A percentile compares a stretch with the other conserved stretches of the same genome.
Conservation (phyloP, 2,329 filamentous ascomycete species). For the Kalaharituber pfeilii region DNA sequence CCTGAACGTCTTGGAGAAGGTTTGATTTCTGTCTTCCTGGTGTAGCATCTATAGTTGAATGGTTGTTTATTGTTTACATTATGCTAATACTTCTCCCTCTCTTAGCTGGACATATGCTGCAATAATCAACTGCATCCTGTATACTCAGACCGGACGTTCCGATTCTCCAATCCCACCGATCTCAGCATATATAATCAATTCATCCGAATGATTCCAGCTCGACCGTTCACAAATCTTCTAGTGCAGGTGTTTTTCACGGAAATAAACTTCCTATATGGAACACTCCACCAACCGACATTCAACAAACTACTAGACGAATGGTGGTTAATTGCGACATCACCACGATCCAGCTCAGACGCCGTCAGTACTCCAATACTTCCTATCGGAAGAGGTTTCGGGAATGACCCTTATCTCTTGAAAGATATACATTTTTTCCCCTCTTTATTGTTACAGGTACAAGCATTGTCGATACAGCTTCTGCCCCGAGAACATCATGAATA, state of each 20-base stretch:
- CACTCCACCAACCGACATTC: constrained; percentile 39
- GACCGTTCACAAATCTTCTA: constrained; percentile 38
- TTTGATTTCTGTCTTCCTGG: constrained; percentile 8
- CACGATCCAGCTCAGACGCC: constrained; percentile 28
- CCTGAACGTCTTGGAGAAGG: constrained; percentile 18
- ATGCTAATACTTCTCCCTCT: neutral
- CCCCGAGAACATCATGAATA: constrained; percentile 33
- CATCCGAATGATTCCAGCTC: constrained; percentile 40
- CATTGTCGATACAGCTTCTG: constrained; percentile 38
- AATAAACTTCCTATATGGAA: constrained; percentile 43
- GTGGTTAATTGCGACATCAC: constrained; percentile 29
- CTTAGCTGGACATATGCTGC: neutral
- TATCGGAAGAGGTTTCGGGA: no score
- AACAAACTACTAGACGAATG: constrained; percentile 37
- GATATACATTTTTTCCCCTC: constrained; percentile 35
- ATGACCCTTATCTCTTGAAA: neutral
- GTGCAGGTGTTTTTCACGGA: constrained; percentile 39
- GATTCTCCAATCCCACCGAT: constrained; percentile 12
- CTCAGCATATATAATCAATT: constrained; percentile 42
- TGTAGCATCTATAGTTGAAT: no score
- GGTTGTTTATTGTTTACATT: no score
- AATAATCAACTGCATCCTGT: neutral
- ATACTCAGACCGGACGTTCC: constrained; percentile 4
- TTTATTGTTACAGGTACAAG: constrained; percentile 42
- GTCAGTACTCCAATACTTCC: no score